Evolutionary conservation across 805 yeast genomes (phyloP).

Genomic region (Saccharomycopsis sp.): DNA sequence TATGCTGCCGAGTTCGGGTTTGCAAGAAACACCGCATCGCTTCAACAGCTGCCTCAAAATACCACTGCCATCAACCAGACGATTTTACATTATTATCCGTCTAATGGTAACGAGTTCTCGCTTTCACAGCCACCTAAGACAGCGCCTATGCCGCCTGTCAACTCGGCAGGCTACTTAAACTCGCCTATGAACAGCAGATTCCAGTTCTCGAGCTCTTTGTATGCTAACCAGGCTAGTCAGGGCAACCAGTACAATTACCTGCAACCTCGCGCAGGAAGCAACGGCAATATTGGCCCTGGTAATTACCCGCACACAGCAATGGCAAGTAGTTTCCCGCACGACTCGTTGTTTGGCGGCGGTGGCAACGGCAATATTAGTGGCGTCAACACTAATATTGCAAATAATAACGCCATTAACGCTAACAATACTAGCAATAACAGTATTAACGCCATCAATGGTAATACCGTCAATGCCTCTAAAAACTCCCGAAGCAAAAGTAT

Average conservation of each 20-base stretch:
- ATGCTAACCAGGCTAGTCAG: background rate
- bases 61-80: constrained; percentile 2
- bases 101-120: background rate
- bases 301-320: constrained; percentile 14
- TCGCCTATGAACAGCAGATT: background rate
- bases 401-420: background rate
- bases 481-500: too few relatives aligned
- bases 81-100: background rate
- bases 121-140: background rate
- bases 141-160: background rate
- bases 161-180: background rate
- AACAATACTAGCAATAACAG: background rate
- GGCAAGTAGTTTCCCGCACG: background rate
- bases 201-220: background rate
- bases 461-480: too few relatives aligned
- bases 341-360: constrained; percentile 14
- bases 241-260: background rate
- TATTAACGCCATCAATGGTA: background rate
- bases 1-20: constrained; percentile 64
- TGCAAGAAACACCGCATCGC: constrained; percentile 24
- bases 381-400: background rate
- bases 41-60: too few relatives aligned
- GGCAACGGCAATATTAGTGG: background rate
- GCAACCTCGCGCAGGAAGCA: background rate
- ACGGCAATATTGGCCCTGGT: background rate